Conservation (phyloP, 352 stramenopile species). For the Phytophthora uliginosa region DNA sequence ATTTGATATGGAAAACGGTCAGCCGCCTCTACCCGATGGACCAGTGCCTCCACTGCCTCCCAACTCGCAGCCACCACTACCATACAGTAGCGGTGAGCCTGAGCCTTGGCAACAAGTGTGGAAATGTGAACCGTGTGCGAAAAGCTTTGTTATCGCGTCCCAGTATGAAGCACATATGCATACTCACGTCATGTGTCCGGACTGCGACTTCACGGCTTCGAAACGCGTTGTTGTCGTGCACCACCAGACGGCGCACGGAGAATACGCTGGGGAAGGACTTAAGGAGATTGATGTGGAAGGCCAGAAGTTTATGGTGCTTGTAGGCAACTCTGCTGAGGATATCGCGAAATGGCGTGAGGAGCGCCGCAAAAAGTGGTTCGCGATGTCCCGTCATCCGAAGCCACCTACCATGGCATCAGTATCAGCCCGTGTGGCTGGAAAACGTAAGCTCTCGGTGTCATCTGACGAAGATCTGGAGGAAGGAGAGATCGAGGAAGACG, state of each 20-base stretch:
- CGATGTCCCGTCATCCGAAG: conserved; percentile 37
- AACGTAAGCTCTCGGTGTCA: conserved; percentile 62
- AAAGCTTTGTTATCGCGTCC: conserved; percentile 75
- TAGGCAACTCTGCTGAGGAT: conserved; percentile 84
- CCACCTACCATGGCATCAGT: not conserved
- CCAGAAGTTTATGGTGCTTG: conserved; percentile 90
- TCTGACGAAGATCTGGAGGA: conserved; percentile 70
- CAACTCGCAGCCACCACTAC: not conserved
- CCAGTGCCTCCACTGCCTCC: conserved; percentile 25
- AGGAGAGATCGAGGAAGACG: conserved; percentile 59
- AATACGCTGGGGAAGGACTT: conserved; percentile 73
- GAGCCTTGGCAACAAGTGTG: conserved; percentile 42
- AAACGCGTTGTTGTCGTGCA: conserved; percentile 84
- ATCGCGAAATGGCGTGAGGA: conserved; percentile 86
- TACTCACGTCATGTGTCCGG: conserved; percentile 75
- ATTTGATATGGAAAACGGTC: conserved; percentile 10
- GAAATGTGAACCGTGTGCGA: conserved; percentile 77
- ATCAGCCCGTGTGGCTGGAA: conserved; percentile 19
- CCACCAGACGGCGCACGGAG: conserved; percentile 74
- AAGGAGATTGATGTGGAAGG: conserved; percentile 89
- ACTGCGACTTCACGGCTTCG: conserved; percentile 77
- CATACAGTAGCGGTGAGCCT: conserved; percentile 27
- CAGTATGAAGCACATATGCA: conserved; percentile 79
- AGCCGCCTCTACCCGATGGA: conserved; percentile 29
- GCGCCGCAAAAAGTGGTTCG: conserved; percentile 75